Percentiles rank a stretch among this genome's conserved stretches.
Evolutionary conservation across 768 basidiomycete species (phyloP).

Genomic region (Amanita muscaria): DNA sequence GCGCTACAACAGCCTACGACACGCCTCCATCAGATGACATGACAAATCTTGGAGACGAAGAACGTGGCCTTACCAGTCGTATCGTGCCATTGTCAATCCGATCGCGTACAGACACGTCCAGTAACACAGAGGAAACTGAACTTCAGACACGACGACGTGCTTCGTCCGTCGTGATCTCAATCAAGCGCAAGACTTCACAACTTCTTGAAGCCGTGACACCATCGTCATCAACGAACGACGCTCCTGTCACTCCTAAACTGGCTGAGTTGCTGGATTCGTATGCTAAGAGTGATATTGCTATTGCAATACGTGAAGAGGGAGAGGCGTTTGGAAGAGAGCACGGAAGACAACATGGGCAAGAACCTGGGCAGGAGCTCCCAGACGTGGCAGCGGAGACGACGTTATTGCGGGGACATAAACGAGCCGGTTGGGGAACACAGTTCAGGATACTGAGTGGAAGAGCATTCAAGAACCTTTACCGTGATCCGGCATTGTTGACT

Average conservation of each 20-base stretch:
- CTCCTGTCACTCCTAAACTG: constrained; percentile 48
- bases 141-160: too few relatives aligned
- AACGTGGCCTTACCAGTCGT: constrained; percentile 54
- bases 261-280: constrained; percentile 61
- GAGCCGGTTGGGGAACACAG: constrained; percentile 84
- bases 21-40: constrained; percentile 27
- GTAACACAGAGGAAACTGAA: too few relatives aligned
- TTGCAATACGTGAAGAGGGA: constrained; percentile 53
- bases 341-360: constrained; percentile 16
- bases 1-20: constrained; percentile 29
- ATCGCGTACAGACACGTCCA: too few relatives aligned
- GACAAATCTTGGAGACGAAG: constrained; percentile 54
- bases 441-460: constrained; percentile 91
- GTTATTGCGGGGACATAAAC: constrained; percentile 60
- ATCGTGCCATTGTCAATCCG: too few relatives aligned
- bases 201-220: constrained; percentile 50
- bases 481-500: constrained; percentile 85
- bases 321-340: constrained; percentile 34
- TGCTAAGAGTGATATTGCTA: too few relatives aligned
- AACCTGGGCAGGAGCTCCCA: constrained; percentile 34
- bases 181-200: constrained; percentile 69
- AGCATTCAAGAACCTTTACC: constrained; percentile 96
- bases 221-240: constrained; percentile 18
- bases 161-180: too few relatives aligned
- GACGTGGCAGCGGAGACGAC: constrained; percentile 65